Evolutionary conservation across 1,284 basidiomycete species (phyloP).

Genomic region (Boletus sp.): DNA sequence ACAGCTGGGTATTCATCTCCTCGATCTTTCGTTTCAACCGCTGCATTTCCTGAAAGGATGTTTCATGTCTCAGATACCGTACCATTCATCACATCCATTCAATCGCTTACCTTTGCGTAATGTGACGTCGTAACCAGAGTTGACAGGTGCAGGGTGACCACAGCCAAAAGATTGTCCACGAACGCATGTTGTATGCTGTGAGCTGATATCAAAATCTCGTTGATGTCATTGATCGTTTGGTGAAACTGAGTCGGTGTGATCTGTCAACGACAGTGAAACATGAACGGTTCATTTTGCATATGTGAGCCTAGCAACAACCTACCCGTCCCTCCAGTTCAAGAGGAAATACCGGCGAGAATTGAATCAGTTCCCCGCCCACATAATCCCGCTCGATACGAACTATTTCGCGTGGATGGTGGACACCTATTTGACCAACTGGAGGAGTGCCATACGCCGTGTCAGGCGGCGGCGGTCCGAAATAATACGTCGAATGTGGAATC

Average conservation of each 20-base stretch:
- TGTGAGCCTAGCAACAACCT: slow-evolving; percentile 30
- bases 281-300: not conserved
- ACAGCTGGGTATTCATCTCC: slow-evolving; percentile 63
- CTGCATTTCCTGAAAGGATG: slow-evolving; percentile 65
- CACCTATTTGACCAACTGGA: slow-evolving; percentile 75
- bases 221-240: slow-evolving; percentile 81
- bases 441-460: slow-evolving; percentile 73
- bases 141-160: slow-evolving; percentile 74
- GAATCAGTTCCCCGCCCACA: slow-evolving; percentile 73
- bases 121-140: slow-evolving; percentile 62
- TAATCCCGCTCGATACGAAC: slow-evolving; percentile 83
- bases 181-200: slow-evolving; percentile 65
- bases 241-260: slow-evolving; percentile 81
- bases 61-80: not conserved
- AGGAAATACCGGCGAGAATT: slow-evolving; percentile 79
- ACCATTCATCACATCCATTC: not conserved
- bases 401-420: slow-evolving; percentile 83
- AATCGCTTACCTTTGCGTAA: slow-evolving; percentile 64
- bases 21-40: slow-evolving; percentile 60
- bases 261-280: slow-evolving; percentile 36
- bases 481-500: slow-evolving; percentile 76
- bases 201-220: slow-evolving; percentile 77
- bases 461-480: slow-evolving; percentile 73
- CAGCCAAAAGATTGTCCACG: slow-evolving; percentile 67
- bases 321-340: slow-evolving; percentile 82